Evolutionary conservation across 2,329 filamentous ascomycete species (phyloP), one percentile per base, ranked within the genome.

Genomic region (Penicillium sumatraense): DNA sequence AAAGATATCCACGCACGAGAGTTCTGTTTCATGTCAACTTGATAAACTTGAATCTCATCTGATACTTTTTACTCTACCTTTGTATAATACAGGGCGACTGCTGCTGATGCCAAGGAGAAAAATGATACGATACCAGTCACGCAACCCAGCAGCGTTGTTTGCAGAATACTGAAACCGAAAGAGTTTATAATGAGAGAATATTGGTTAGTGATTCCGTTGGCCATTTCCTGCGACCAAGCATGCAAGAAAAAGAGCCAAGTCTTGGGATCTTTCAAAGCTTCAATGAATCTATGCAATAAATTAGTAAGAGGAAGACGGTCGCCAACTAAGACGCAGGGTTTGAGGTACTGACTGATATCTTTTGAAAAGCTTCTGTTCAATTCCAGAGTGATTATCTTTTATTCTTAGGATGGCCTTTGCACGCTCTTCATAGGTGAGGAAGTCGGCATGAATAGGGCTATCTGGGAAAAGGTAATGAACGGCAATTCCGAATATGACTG

Each of bases 101-200:
- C 72, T 23, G 72, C 69, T 8, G 62, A 41, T 10, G 56, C 57
- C 3, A 74, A 63, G 11, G 62, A 69, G 24, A 67, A 55, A 38
- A 72, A 66, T 1, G 68, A 65, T 10, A 64, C 61, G 1, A 68
- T 36, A 27, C 68, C 56, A 64, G 62, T 21, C 69, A 70, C 41
- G 70, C 53, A 58, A 11, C 59, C 59, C 2, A 63, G 26, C 9
- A 63, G 33, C 2, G 59, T 60, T n/a, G 61, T 62, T 42, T 63
- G 61, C 7, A 65, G 36, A 61, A 72, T 11, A 58, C 72, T 55
- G 26, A 79, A 80, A 3, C 76, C 77, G 47, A 79, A 79, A 0
- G 74, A 76, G 23, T 77, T 78, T 58, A 79, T 75, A 41, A 79
- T 75, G 0, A 80, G 65, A 0, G 74, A 75, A 62, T 75, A 74